Percentiles rank a stretch among this genome's conserved stretches.
Conservation (phyloP, 306 rosid species). For the Rosa lucieae region DNA sequence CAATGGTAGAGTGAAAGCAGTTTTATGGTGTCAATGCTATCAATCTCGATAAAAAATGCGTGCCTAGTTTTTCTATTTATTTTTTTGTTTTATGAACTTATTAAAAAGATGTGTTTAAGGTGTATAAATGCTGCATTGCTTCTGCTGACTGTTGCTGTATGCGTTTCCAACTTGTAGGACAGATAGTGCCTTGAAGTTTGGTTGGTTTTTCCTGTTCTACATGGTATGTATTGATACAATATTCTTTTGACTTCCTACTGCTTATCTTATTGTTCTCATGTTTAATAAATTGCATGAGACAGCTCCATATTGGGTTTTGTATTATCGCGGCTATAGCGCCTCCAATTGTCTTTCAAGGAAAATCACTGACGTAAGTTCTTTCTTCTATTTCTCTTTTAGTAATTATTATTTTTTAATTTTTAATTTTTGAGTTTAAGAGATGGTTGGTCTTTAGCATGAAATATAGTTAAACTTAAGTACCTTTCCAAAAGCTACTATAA, state of each 20-base stretch:
- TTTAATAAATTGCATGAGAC: slow-evolving; percentile 40
- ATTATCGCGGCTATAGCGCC: slow-evolving; percentile 96
- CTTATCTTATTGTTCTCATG: slow-evolving; percentile 24
- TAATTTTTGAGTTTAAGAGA: slow-evolving; percentile 4
- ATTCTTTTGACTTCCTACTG: background rate
- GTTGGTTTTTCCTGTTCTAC: slow-evolving; percentile 97
- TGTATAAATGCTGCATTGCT: background rate
- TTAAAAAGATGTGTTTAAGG: too few species aligned
- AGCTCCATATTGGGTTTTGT: slow-evolving; percentile 89
- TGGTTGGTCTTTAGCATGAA: background rate
- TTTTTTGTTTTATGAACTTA: background rate
- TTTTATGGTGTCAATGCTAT: background rate
- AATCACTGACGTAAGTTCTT: slow-evolving; percentile 85
- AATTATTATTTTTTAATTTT: background rate
- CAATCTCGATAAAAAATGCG: background rate
- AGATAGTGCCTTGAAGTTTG: slow-evolving; percentile 89
- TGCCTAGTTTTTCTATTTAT: background rate
- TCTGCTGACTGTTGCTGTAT: slow-evolving; percentile 25
- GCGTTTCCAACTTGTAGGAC: slow-evolving; percentile 64
- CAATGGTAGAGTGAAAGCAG: background rate
- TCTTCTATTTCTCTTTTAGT: background rate
- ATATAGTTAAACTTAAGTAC: background rate
- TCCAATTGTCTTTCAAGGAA: slow-evolving; percentile 91
- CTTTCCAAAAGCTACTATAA: background rate
- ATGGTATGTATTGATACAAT: slow-evolving; percentile 50